phyloP scores from a whole-genome alignment of 2,329 filamentous ascomycete species.

The Botrytis cinerea region DNA sequence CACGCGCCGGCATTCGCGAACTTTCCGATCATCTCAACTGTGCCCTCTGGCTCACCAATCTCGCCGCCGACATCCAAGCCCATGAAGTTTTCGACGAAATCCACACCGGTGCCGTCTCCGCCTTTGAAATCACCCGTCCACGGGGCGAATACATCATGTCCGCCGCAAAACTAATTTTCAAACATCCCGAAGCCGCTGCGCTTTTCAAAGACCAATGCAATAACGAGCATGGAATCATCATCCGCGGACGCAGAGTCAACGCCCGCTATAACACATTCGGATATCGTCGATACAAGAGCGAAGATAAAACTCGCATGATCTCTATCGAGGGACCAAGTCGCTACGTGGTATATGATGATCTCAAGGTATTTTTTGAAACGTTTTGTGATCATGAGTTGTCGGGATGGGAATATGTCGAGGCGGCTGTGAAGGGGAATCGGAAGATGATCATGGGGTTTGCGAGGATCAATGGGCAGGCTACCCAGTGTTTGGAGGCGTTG shows the following conservation, averaged over 20 bases:
- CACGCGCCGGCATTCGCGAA: neutral
- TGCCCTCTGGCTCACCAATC: neutral
- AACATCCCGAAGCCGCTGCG: neutral
- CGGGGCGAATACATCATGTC: neutral
- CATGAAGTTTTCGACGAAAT: neutral
- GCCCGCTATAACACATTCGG: neutral
- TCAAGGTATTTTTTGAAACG: neutral
- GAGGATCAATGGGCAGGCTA: neutral
- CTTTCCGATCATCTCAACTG: neutral
- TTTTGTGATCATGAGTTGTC: slow-evolving; percentile 9
- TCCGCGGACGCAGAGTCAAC: neutral
- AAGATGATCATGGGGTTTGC: neutral
- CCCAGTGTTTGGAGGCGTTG: neutral
- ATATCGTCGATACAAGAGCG: neutral
- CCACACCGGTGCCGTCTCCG: neutral
- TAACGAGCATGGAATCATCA: neutral
- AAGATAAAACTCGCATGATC: neutral
- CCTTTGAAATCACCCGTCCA: neutral
- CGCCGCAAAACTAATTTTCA: neutral
- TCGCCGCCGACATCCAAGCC: neutral
- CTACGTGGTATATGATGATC: neutral
- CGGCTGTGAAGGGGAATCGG: neutral
- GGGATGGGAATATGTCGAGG: neutral
- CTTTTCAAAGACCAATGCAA: neutral
- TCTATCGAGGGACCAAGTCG: neutral